Evolutionary conservation across 2,329 filamentous ascomycete genomes (phyloP).

Genomic region (Xylaria hypoxylon): DNA sequence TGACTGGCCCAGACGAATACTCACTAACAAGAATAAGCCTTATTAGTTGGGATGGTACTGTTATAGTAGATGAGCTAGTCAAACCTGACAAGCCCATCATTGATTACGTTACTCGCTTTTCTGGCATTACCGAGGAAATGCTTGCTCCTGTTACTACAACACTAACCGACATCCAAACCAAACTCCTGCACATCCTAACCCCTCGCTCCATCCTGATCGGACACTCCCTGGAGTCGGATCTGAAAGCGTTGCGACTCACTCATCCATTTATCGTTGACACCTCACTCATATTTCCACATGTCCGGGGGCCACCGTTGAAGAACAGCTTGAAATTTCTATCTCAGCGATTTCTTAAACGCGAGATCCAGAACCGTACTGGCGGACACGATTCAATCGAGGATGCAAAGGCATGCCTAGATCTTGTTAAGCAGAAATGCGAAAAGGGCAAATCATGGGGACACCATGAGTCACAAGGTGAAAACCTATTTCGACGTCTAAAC

Average conservation of each 20-base stretch:
- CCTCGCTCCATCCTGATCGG: conserved; percentile 80
- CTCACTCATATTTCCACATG: conserved; percentile 88
- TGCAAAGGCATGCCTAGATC: conserved; percentile 87
- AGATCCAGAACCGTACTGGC: conserved; percentile 82
- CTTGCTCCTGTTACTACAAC: conserved; percentile 86
- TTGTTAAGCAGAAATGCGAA: conserved; percentile 96
- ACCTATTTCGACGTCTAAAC: conserved; percentile 85
- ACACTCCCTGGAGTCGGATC: conserved; percentile 84
- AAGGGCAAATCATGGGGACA: conserved; percentile 89
- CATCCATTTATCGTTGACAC: conserved; percentile 97
- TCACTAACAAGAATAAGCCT: conserved; percentile 91
- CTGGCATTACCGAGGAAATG: conserved; percentile 90
- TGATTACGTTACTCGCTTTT: conserved; percentile 92
- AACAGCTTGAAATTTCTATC: conserved; percentile 90
- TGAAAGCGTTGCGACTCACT: conserved; percentile 84
- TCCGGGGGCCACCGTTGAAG: conserved; percentile 88
- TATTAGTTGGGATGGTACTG: conserved; percentile 84
- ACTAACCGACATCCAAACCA: conserved; percentile 82
- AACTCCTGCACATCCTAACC: conserved; percentile 77
- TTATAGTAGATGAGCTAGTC: conserved; percentile 89
- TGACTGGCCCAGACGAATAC: conserved; percentile 81
- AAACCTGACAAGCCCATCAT: conserved; percentile 89
- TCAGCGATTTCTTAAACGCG: conserved; percentile 84
- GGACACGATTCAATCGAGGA: conserved; percentile 96
- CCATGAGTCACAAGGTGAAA: conserved; percentile 82